Base-by-base conservation (phyloP, 345 rosid species). In the Salix viminalis region DNA sequence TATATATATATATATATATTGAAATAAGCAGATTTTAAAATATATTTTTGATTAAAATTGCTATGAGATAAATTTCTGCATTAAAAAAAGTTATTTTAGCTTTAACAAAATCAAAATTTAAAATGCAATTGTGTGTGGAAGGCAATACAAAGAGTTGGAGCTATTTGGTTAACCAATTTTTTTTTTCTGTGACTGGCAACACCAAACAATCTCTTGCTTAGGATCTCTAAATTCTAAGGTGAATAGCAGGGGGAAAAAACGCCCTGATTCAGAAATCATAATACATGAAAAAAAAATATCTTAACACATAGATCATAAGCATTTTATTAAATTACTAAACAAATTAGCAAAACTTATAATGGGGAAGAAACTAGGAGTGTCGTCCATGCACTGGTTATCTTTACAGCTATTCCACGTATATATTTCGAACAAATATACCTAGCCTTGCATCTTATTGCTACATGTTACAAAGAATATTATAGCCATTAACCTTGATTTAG, bases 391-490 rank as follows among this genome's bases (percentile, higher is more conserved):
- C 61, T 7, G 50, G 65, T 81, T 61, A 71, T 69, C 85, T 84
- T 83, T 82, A 83, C 88, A 89, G 39, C 85, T 75, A 79, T 75
- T 44, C 77, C 84, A 80, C 77, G 75, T 48, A 70, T 67, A 81
- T 74, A 71, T 66, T 73, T 64, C 71, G 66, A 75, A 76, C 68
- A 80, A 81, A 72, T 73, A 75, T n/a, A 88, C 46, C 79, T 80
- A 66, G 84, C 86, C 79, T 79, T 71, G 21, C 72, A 83, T 65
- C 88, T 86, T 87, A 88, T 86, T 86, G 84, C 84, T 77, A 82
- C 77, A 84, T 65, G 83, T 86, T 83, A 83, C 84, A 87, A 88
- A 92, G 90, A 89, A 91, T 87, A 87, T 85, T 79, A 65, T 64
- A 83, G 68, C 79, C 81, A 80, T 76, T 69, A 77, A 48, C 70